A percentile compares a stretch with the other conserved stretches of the same genome.
Conservation (phyloP, 1,139 yeast genomes). For the Insectozyma bohioensis region DNA sequence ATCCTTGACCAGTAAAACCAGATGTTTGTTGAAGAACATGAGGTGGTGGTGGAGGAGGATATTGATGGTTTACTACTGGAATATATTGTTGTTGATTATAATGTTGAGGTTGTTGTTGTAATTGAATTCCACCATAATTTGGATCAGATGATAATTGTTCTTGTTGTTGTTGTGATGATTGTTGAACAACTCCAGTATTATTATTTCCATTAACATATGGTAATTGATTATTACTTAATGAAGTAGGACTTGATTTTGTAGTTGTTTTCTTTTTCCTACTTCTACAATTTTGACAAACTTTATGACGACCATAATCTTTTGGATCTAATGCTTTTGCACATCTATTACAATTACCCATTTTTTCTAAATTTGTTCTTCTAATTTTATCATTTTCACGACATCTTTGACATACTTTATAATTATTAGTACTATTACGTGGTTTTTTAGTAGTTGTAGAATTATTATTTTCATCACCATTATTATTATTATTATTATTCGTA, state of each 20-base stretch:
- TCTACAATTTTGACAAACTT: conserved; percentile 56
- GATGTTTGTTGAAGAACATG: conserved; percentile 13
- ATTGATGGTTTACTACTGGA: conserved; percentile 8
- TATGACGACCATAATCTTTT: conserved; percentile 50
- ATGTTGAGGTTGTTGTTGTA: conserved; percentile 3
- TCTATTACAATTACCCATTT: conserved; percentile 59
- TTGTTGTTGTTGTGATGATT: conserved; percentile 5
- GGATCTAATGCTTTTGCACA: conserved; percentile 52
- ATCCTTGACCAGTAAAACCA: conserved; percentile 11
- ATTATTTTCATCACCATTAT: conserved; percentile 13
- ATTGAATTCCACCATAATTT: neutral
- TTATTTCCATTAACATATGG: conserved; percentile 1
- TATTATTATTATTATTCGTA: conserved; percentile 7
- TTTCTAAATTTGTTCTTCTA: conserved; percentile 55
- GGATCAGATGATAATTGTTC: conserved; percentile 2
- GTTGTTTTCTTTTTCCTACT: conserved; percentile 45
- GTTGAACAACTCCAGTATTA: neutral
- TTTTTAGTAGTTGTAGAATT: conserved; percentile 8
- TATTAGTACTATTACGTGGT: conserved; percentile 15
- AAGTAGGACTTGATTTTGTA: conserved; percentile 2
- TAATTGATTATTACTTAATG: neutral
- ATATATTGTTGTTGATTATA: conserved; percentile 5
- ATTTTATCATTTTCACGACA: conserved; percentile 63
- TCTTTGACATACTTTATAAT: conserved; percentile 58
- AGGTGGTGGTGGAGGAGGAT: conserved; percentile 10